These are phyloP conservation scores for Zarea fungicola DNA, from an alignment of 2,329 filamentous ascomycete species.

Conservation along the genomic window DNA sequence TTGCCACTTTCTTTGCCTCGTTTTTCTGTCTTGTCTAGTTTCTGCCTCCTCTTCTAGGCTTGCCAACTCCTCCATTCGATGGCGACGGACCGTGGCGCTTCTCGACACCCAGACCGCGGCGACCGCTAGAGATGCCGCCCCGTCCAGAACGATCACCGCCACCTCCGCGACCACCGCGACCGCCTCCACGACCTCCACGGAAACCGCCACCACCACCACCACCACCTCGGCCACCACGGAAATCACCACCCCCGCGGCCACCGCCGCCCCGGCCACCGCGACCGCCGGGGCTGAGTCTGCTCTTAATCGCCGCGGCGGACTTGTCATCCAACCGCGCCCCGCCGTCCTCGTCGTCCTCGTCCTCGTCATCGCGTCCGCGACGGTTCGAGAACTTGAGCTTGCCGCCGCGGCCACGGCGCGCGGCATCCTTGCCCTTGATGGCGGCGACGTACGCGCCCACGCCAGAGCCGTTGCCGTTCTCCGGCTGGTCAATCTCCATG, in stretches of 20 bases:
- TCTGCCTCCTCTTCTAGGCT: slow-evolving; percentile 30
- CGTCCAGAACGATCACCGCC: slow-evolving; percentile 26
- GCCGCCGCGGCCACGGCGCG: slow-evolving; percentile 59
- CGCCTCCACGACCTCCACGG: slow-evolving; percentile 33
- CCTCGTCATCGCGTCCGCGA: slow-evolving; percentile 39
- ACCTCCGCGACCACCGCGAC: slow-evolving; percentile 25
- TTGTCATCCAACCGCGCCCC: slow-evolving; percentile 43
- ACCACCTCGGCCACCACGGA: slow-evolving; percentile 29
- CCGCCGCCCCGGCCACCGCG: slow-evolving; percentile 22
- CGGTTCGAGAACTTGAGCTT: slow-evolving; percentile 69
- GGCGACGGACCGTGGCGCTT: slow-evolving; percentile 36
- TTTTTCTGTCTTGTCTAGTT: slow-evolving; percentile 19
- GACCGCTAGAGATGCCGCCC: slow-evolving; percentile 34
- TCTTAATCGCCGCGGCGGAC: slow-evolving; percentile 48
- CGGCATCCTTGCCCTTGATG: slow-evolving; percentile 61
- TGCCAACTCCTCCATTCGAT: slow-evolving; percentile 36
- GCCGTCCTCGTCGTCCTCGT: slow-evolving; percentile 42
- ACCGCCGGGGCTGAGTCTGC: slow-evolving; percentile 37
- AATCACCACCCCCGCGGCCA: slow-evolving; percentile 27
- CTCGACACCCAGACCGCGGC: slow-evolving; percentile 46
- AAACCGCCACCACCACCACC: slow-evolving; percentile 25
- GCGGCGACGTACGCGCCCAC: slow-evolving; percentile 65
- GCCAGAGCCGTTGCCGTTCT: slow-evolving; percentile 49
- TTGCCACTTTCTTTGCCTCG: background rate
- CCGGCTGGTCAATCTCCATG: slow-evolving; percentile 60